Conservation (phyloP, 1,284 basidiomycete species). For the Grifola frondosa region DNA sequence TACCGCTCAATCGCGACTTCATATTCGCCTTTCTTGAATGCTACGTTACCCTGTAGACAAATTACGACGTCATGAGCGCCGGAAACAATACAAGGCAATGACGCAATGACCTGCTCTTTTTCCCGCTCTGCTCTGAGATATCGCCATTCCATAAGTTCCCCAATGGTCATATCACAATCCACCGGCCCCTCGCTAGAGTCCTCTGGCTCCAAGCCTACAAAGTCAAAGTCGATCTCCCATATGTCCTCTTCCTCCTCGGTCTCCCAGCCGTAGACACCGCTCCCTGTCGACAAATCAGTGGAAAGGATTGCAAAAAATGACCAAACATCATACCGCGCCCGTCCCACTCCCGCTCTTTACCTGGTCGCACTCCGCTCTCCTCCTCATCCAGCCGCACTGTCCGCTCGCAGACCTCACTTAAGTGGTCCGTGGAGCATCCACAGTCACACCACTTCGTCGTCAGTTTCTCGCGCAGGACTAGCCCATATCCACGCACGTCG, state of each 20-base stretch:
- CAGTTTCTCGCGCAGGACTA: constrained; percentile 65
- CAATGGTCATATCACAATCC: constrained; percentile 59
- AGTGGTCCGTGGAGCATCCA: constrained; percentile 71
- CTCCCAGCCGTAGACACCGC: constrained; percentile 65
- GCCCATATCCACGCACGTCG: constrained; percentile 66
- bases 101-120: constrained; percentile 55
- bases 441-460: constrained; percentile 74
- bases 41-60: constrained; percentile 53
- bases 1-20: constrained; percentile 54
- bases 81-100: neutral
- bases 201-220: constrained; percentile 50
- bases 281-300: constrained; percentile 32
- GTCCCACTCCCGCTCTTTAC: constrained; percentile 71
- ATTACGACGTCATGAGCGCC: constrained; percentile 7
- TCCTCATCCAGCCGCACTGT: constrained; percentile 68
- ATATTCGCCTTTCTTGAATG: constrained; percentile 61
- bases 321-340: constrained; percentile 46
- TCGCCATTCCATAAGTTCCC: constrained; percentile 68
- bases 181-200: constrained; percentile 40
- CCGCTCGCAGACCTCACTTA: constrained; percentile 69
- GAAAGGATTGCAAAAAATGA: neutral
- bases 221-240: constrained; percentile 68
- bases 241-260: constrained; percentile 70
- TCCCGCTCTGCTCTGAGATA: constrained; percentile 65
- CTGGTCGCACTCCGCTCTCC: constrained; percentile 48